These are phyloP conservation scores for Primulina tabacum DNA, from an alignment of 257 asterid species.

Conservation along the genomic window DNA sequence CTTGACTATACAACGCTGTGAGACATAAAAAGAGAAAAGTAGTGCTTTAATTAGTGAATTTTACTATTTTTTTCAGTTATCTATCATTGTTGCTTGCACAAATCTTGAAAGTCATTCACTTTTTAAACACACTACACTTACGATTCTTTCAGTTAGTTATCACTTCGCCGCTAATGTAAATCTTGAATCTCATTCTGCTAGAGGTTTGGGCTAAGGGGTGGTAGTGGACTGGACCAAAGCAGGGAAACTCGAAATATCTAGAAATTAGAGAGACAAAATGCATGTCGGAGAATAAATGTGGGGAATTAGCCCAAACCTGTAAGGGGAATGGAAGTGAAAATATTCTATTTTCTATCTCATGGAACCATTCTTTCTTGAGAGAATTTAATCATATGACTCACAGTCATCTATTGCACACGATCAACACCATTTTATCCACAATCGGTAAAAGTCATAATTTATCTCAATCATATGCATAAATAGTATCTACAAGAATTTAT, in stretches of 20 bases:
- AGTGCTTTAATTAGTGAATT: neutral
- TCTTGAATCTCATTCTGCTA: neutral
- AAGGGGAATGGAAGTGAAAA: neutral
- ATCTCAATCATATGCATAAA: slow-evolving; percentile 4
- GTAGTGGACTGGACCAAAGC: neutral
- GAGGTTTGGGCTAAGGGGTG: neutral
- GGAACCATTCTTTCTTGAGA: neutral
- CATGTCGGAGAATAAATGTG: neutral
- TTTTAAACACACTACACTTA: slow-evolving; percentile 6
- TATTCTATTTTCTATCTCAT: neutral
- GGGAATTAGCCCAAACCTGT: too few relatives aligned
- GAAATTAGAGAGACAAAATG: neutral
- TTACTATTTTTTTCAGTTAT: slow-evolving; percentile 1
- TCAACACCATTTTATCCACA: neutral
- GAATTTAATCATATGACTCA: neutral
- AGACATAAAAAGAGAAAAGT: slow-evolving; percentile 7
- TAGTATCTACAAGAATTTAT: slow-evolving; percentile 16
- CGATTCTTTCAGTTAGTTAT: neutral
- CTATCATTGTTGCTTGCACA: slow-evolving; percentile 14
- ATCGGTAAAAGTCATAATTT: neutral
- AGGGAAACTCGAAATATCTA: neutral
- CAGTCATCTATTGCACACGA: neutral
- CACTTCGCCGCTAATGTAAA: neutral
- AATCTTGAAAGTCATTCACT: slow-evolving; percentile 9
- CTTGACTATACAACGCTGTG: slow-evolving; percentile 10